A percentile compares a stretch with the other conserved stretches of the same genome.
These are phyloP conservation scores for Chamaecyparis obtusa DNA, from an alignment of 75 land plant genomes.

Conservation along the genomic window DNA sequence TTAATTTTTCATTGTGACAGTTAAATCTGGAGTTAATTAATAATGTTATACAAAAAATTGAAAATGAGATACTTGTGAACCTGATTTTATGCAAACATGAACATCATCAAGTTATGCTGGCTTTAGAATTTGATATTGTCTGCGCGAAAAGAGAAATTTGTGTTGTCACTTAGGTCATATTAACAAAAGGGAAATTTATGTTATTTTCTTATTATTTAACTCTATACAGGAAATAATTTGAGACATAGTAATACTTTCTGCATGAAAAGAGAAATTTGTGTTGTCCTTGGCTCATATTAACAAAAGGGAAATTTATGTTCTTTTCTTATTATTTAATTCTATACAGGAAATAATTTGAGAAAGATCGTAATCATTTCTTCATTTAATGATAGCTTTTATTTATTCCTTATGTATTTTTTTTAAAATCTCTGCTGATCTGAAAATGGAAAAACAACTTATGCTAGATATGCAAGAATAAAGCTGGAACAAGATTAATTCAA, in stretches of 20 bases:
- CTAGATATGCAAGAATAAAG: too few species aligned
- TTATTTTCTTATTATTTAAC: not conserved
- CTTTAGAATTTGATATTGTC: not conserved
- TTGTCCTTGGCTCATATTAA: too few species aligned
- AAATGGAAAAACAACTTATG: too few species aligned
- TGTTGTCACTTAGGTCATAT: not conserved
- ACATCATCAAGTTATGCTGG: not conserved
- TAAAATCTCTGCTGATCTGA: too few species aligned
- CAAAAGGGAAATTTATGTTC: not conserved
- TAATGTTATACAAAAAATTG: not conserved
- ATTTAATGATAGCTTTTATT: not conserved
- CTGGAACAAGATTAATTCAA: too few species aligned
- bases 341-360: not conserved
- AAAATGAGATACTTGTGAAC: not conserved
- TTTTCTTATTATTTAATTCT: not conserved
- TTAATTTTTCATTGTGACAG: not conserved
- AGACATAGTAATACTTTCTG: not conserved
- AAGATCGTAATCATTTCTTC: not conserved
- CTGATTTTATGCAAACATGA: not conserved
- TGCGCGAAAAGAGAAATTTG: not conserved
- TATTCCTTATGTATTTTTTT: not conserved
- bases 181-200: not conserved
- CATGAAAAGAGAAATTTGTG: not conserved
- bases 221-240: not conserved
- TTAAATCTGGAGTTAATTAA: not conserved